Percentiles rank a stretch among this genome's conserved stretches.
These are phyloP conservation scores for Curvularia eragrostidis DNA, from an alignment of 2,329 filamentous ascomycete species.

Conservation along the genomic window DNA sequence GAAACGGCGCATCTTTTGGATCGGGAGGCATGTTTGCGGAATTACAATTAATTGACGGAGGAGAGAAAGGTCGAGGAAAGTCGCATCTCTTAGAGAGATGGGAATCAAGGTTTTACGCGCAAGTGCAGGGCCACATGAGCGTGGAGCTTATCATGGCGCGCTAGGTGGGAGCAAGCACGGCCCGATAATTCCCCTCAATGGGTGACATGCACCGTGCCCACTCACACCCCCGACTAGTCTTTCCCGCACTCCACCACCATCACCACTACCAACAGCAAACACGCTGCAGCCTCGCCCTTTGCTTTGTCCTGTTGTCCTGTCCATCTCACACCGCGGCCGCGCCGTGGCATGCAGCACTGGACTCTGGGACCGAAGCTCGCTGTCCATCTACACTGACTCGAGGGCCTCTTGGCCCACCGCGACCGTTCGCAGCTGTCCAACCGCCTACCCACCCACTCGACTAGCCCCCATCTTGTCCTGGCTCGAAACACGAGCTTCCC, in stretches of 20 bases:
- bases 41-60: slow-evolving; percentile 26
- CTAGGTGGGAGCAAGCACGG: slow-evolving; percentile 28
- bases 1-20: slow-evolving; percentile 51
- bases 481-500: slow-evolving; percentile 11
- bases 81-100: slow-evolving; percentile 23
- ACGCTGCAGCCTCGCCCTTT: slow-evolving; percentile 24
- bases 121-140: slow-evolving; percentile 12
- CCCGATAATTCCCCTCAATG: slow-evolving; percentile 26
- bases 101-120: slow-evolving; percentile 29
- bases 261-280: slow-evolving; percentile 7
- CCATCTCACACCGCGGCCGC: not conserved
- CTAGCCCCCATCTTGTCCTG: slow-evolving; percentile 12
- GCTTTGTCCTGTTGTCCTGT: not conserved
- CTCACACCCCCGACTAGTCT: slow-evolving; percentile 15
- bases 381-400: not conserved
- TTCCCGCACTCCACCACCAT: slow-evolving; percentile 11
- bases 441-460: slow-evolving; percentile 10
- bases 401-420: not conserved
- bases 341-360: not conserved
- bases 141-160: slow-evolving; percentile 26
- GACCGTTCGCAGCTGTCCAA: slow-evolving; percentile 9
- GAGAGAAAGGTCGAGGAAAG: slow-evolving; percentile 16
- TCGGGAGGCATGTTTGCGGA: slow-evolving; percentile 37
- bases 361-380: not conserved
- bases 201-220: slow-evolving; percentile 17